A percentile compares a stretch with the other conserved stretches of the same genome.
phyloP scores from a whole-genome alignment of 306 rosid genomes.

The Begonia loranthoides region DNA sequence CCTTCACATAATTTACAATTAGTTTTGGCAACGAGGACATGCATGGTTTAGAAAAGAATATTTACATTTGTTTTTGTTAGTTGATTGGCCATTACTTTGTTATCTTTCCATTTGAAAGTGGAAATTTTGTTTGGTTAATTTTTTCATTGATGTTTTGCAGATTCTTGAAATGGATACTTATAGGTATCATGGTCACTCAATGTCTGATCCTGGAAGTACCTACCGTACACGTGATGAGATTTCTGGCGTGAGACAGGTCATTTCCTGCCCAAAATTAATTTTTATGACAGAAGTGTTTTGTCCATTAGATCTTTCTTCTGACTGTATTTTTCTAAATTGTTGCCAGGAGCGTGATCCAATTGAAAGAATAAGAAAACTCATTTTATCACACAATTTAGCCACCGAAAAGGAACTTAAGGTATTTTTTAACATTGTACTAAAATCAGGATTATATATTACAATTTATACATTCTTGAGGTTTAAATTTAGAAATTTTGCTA shows the following conservation, averaged over 20 bases:
- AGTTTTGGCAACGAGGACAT: background rate
- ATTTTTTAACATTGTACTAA: background rate
- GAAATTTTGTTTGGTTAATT: background rate
- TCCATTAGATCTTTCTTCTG: constrained; percentile 4
- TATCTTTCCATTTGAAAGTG: constrained; percentile 2
- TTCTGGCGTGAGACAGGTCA: constrained; percentile 88
- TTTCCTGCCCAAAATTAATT: constrained; percentile 6
- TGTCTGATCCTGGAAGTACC: constrained; percentile 99
- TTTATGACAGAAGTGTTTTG: background rate
- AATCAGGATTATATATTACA: too few relatives aligned
- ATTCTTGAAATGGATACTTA: constrained; percentile 97
- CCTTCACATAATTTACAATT: too few relatives aligned
- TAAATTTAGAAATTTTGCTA: too few relatives aligned
- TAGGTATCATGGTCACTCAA: constrained; percentile 94
- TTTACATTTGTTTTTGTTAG: background rate
- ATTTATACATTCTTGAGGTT: too few relatives aligned
- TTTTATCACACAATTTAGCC: constrained; percentile 61
- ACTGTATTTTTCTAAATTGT: constrained; percentile 8
- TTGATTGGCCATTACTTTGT: constrained; percentile 2
- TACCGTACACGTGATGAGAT: constrained; percentile 96
- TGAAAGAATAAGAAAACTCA: constrained; percentile 79
- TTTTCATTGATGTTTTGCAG: constrained; percentile 18
- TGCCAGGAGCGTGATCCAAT: constrained; percentile 88
- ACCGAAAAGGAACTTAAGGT: constrained; percentile 92
- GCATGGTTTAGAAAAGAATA: background rate